phyloP scores from a whole-genome alignment of 345 rosid genomes.

The Litchi chinensis region DNA sequence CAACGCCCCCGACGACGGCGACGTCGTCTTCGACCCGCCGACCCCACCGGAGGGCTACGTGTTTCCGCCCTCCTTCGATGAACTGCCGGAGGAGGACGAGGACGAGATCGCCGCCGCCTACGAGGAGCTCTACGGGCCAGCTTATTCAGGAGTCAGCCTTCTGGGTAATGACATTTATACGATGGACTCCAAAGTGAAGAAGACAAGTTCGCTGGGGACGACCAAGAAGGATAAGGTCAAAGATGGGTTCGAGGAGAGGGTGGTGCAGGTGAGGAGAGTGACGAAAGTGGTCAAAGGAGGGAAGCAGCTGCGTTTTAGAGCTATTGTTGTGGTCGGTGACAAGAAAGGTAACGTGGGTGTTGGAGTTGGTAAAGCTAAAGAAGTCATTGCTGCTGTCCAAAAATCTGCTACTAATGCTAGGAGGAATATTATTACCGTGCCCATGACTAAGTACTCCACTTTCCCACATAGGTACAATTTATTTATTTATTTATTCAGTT shows the following conservation, averaged over 20 bases:
- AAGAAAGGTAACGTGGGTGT: slow-evolving; percentile 84
- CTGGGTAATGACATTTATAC: slow-evolving; percentile 63
- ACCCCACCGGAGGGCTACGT: slow-evolving; percentile 61
- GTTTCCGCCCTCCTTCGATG: slow-evolving; percentile 68
- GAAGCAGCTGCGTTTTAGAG: slow-evolving; percentile 77
- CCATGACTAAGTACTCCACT: slow-evolving; percentile 86
- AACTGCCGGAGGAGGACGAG: slow-evolving; percentile 64
- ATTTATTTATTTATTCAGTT: background rate
- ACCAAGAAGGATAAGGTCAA: slow-evolving; percentile 56
- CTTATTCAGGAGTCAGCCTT: slow-evolving; percentile 60
- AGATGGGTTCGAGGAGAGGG: slow-evolving; percentile 92
- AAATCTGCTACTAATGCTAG: slow-evolving; percentile 80
- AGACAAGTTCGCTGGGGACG: slow-evolving; percentile 47
- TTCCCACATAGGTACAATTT: slow-evolving; percentile 74
- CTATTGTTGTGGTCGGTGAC: slow-evolving; percentile 82
- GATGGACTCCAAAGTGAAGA: slow-evolving; percentile 70
- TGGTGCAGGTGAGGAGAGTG: slow-evolving; percentile 78
- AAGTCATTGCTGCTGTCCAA: slow-evolving; percentile 75
- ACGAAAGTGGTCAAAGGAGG: slow-evolving; percentile 97
- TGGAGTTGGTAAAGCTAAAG: slow-evolving; percentile 88
- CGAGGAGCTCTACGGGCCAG: slow-evolving; percentile 84
- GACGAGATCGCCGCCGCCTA: slow-evolving; percentile 73
- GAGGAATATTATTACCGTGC: slow-evolving; percentile 71
- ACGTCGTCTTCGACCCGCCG: slow-evolving; percentile 62
- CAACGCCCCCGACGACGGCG: slow-evolving; percentile 35